Percentiles rank a stretch among this genome's conserved stretches.
Evolutionary conservation across 1,284 basidiomycete genomes (phyloP).

Genomic region (Ustilago tritici): DNA sequence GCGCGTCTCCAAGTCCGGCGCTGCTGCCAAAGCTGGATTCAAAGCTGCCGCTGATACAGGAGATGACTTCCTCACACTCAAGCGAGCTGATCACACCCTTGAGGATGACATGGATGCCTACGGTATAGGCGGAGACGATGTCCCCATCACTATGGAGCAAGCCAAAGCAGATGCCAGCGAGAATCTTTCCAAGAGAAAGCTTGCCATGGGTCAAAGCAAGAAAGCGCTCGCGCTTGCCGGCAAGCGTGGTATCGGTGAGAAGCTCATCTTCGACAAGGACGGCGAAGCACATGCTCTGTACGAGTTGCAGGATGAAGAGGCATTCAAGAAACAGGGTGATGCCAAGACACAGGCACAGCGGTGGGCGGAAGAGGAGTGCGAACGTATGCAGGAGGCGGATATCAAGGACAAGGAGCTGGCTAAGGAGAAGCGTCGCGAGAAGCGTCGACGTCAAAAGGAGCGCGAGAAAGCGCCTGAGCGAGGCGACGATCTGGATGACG

Average conservation of each 20-base stretch:
- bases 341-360: slow-evolving; percentile 80
- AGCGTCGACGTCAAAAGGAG: slow-evolving; percentile 83
- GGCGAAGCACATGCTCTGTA: slow-evolving; percentile 75
- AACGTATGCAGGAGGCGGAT: slow-evolving; percentile 84
- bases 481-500: slow-evolving; percentile 69
- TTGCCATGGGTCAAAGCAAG: slow-evolving; percentile 81
- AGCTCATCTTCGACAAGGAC: slow-evolving; percentile 80
- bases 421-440: slow-evolving; percentile 63
- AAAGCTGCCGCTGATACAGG: slow-evolving; percentile 69
- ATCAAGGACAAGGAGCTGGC: slow-evolving; percentile 64
- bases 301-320: slow-evolving; percentile 76
- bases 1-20: slow-evolving; percentile 9
- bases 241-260: slow-evolving; percentile 83
- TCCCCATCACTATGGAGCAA: slow-evolving; percentile 35
- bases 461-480: slow-evolving; percentile 77
- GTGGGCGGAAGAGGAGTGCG: slow-evolving; percentile 79
- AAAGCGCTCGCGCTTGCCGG: slow-evolving; percentile 82
- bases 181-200: slow-evolving; percentile 76
- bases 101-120: slow-evolving; percentile 60
- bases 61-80: slow-evolving; percentile 92
- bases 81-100: slow-evolving; percentile 87
- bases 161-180: slow-evolving; percentile 70
- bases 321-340: slow-evolving; percentile 82
- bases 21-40: slow-evolving; percentile 7
- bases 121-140: slow-evolving; percentile 28